Base-by-base conservation (phyloP, 176 grass and related monocot genomes). In the Thinopyrum elongatum region DNA sequence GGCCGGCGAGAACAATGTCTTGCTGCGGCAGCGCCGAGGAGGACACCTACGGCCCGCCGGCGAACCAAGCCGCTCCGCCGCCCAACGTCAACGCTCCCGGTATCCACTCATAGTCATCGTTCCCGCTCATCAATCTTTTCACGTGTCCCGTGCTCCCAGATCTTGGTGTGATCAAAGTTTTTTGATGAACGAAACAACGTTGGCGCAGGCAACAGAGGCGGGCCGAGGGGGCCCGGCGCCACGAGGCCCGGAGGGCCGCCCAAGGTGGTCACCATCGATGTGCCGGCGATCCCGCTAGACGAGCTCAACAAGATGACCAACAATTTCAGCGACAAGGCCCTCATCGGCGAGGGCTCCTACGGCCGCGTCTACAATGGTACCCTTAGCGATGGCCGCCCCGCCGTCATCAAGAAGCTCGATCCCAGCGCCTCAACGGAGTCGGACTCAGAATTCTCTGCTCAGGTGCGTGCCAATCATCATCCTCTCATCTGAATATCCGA, bases 21-120 rank as follows among this genome's bases (percentile, higher is more conserved):
- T 98, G 96, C 86, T 95, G 93, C 69, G 93, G 93, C 29, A 85
- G 88, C 72, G 90, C 80, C 27, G 92, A 98, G 90, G 93, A 98
- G 88, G 96, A 95, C 65, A 92, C 80, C 84, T 94, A 89, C 64
- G 93, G 91, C 46, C 96, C 92, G 61, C 96, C 90, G 72, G 90
- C 90, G n/a, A 87, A 89, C 87, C 96, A 98, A 83, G 83, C 84
- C 9, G 84, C 31, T 21, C 93, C 93, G 17, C 93, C 92, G 4
- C 93, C 96, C 85, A 95, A 95, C 65, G 73, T 83, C 51, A 87
- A 92, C 72, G 76, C 86, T 72, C 89, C 87, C 22, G 93, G 96
- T 98, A 87, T 10, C 76, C 77, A n/a, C 53, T 21, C 51, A 51
- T 16, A n/a, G n/a, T n/a, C n/a, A 36, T 36, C 42, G 42, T 46